Evolutionary conservation across 2,329 filamentous ascomycete genomes (phyloP), one percentile per base, ranked within the genome.

Genomic region (Verticillium tricorpus): DNA sequence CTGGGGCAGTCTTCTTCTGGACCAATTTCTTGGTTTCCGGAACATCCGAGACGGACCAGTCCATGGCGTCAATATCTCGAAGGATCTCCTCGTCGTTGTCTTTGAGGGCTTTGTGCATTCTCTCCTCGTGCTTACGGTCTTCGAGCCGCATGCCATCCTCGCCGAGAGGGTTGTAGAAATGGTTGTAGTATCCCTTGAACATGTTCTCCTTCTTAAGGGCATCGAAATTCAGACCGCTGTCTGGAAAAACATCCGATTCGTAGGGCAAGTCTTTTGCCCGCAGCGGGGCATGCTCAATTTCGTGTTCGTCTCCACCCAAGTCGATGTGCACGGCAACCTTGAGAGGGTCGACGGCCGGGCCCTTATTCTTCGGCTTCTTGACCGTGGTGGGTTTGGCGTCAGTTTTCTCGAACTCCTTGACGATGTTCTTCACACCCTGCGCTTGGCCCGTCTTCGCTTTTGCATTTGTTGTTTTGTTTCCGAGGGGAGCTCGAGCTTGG

Each of bases 391-490:
- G 82, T 11, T 80, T 84, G 65, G 85, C 88, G 62, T 85, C 83
- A 1, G 86, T 85, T 74, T 88, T 89, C 65, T 88, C 87, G 58
- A 84, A 75, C 62, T 88, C 85, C 57, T 83, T 81, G 50, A 83
- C 80, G 25, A 81, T 79, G 62, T 78, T 79, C 69, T 88, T 89
- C 35, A 84, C 88, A 34, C 85, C 88, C 7, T 85, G 85, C 4
- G 87, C 88, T 65, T 90, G 88, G 67, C 87, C 83, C 58, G 81
- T 82, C 71, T 82, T 86, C 63, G 89, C 85, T 80, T 96, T 98
- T 60, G 91, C 92, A 75, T 99, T 99, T 59, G 95, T 98, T 1
- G 94, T 98, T 77, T 99, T 99, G 82, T 92, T 89, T 37, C 94
- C 94, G 57, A 99, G 80, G 14, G 92, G 91, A 40, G 93, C 93